Evolutionary conservation across 192 early-diverging fungal species (phyloP), one percentile per base, ranked within the genome.

Genomic region (Backusella australiensis): DNA sequence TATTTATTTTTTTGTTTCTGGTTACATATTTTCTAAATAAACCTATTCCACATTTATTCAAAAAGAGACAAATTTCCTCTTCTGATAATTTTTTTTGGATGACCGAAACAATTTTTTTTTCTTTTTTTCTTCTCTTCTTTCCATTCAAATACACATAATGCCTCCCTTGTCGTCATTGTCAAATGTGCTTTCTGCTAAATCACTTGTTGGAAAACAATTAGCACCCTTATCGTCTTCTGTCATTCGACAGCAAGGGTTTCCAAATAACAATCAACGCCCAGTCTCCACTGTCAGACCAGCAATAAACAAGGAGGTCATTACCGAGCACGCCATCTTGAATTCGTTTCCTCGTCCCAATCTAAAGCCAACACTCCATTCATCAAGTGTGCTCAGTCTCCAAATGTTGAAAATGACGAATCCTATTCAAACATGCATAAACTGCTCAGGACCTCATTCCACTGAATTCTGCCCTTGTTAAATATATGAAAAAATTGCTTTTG

Each of bases 401-500:
- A 73, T 36, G 59, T 77, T 9, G 39, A 67, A 21, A 34, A 49
- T 19, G 42, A 32, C 49, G 34, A 59, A 68, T 65, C 26, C 66
- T 6, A 70, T 36, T 35, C 56, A 65, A 67, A 59, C 56, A 14
- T 83, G 82, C 59, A 38, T 26, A 21, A 79, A 80, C 56, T 83
- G 82, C 41, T 69, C 82, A 65, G 82, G 82, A 35, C 82, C 82
- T 73, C 82, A 83, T 65, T 69, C 75, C 19, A 78, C 82, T 26
- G 79, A 80, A n/a, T 83, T 80, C 39, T 83, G 82, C 38, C 82
- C 82, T 46, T 83, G 82, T 49, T 83, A 67, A 76, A 32, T 32
- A 32, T 3, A 3, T 32, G 29, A 32, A 32, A 32, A 65, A 14
- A 56, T 17, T 52, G 38, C 11, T 39, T 39, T 39, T 53, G n/a